Percentiles rank a stretch among this genome's conserved stretches.
phyloP scores from a whole-genome alignment of 2,329 filamentous ascomycete species.

The Monilinia aucupariae region DNA sequence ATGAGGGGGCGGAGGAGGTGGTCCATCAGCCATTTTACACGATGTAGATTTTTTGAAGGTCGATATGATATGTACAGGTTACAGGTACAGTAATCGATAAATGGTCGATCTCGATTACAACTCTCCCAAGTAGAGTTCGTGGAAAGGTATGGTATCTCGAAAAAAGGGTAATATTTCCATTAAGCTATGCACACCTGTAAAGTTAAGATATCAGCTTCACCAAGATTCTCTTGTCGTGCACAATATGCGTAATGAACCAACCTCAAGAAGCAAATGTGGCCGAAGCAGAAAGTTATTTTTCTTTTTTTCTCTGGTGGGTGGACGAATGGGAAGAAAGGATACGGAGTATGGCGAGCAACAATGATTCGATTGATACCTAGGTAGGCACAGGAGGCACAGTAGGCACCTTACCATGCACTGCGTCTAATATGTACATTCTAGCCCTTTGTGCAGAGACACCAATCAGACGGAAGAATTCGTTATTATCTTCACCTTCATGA shows the following conservation, averaged over 20 bases:
- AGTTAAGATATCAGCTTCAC: conserved; percentile 4
- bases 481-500: neutral
- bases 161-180: neutral
- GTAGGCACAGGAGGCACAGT: too few species aligned
- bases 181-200: conserved; percentile 1
- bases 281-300: neutral
- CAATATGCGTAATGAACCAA: neutral
- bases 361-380: neutral
- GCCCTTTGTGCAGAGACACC: too few species aligned
- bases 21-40: conserved; percentile 15
- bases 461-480: neutral
- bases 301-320: neutral
- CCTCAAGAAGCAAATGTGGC: conserved; percentile 3
- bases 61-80: conserved; percentile 9
- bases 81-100: conserved; percentile 1
- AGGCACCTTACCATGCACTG: too few species aligned
- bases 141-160: neutral
- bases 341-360: neutral
- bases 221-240: neutral
- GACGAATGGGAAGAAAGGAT: neutral
- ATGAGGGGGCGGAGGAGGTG: conserved; percentile 74
- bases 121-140: neutral
- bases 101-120: neutral
- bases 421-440: too few species aligned
- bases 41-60: neutral